Base-by-base conservation (phyloP, 306 rosid species). In the Cajanus cajan region DNA sequence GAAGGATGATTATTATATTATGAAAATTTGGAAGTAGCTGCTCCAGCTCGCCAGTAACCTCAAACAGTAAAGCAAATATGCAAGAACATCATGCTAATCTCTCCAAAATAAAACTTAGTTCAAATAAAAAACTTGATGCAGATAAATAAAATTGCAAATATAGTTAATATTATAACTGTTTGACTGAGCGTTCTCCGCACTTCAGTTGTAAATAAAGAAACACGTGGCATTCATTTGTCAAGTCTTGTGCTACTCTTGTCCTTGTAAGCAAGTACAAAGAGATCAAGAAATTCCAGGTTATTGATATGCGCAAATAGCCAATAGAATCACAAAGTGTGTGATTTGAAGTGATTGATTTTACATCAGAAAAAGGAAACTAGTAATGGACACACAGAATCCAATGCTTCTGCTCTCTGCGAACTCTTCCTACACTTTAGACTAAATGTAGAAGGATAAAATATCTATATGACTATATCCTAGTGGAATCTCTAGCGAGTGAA, bases 41-140 rank as follows among this genome's bases (percentile, higher is more conserved):
- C 45, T 70, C 58, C 55, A 66, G 74, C 39, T 77, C n/a, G 14
- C 72, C 67, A 63, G 73, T 74, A 52, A 82, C 28, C 82, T 73
- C n/a, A 11, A 78, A 48, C 68, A 67, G 54, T 58, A 79, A 18
- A 50, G 50, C 61, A 48, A 50, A 47, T 25, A 34, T 4, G 43
- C 77, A 78, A 82, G 73, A 61, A 24, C 28, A 67, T 41, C 15
- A 47, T 21, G 84, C 77, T 50, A 45, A 74, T 37, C 64, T 78
- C 79, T 67, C 54, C 62, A 73, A 78, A 69, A 73, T 37, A 37
- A 41, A 74, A 54, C 40, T 16, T 13, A 54, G 77, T 74, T 65
- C 62, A 70, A 70, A 51, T 21, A 33, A 75, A 25, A 77, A 76
- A 43, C 22, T 74, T 63, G 44, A 54, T 54, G 67, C 68, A 62